Evolutionary conservation across 306 rosid species (phyloP).

Genomic region (Cicer judaicum): DNA sequence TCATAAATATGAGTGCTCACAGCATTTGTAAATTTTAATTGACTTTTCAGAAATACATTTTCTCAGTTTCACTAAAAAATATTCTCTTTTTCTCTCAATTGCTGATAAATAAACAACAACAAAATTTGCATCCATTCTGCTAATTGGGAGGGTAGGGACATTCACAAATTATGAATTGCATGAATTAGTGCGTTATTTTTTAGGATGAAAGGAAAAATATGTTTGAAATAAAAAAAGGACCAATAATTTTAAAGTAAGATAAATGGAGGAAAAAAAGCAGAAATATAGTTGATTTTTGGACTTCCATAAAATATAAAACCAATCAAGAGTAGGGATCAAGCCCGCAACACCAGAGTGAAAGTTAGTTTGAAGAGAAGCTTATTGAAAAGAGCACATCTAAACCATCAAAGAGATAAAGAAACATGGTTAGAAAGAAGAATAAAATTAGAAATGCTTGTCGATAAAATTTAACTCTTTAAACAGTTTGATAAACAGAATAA

Average conservation of each 20-base stretch:
- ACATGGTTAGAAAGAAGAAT: not conserved
- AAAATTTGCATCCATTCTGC: conserved; percentile 12
- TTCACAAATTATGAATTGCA: conserved; percentile 9
- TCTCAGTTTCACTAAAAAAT: not conserved
- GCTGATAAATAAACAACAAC: not conserved
- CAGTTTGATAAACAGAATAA: conserved; percentile 35
- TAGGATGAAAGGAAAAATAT: conserved; percentile 12
- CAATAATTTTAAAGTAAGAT: conserved; percentile 9
- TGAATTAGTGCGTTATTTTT: not conserved
- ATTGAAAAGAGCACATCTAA: conserved; percentile 4
- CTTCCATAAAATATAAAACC: not conserved
- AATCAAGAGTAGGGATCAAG: conserved; percentile 36
- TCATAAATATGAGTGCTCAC: not conserved
- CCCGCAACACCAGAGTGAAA: not conserved
- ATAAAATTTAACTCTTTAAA: conserved; percentile 30
- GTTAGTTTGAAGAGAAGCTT: conserved; percentile 19
- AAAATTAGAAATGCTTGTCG: conserved; percentile 9
- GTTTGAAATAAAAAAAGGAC: conserved; percentile 2
- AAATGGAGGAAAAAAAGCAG: not conserved
- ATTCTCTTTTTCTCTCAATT: no score
- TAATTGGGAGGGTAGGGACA: conserved; percentile 10
- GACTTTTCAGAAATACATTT: not conserved
- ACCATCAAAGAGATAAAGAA: conserved; percentile 23
- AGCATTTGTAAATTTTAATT: not conserved
- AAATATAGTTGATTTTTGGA: conserved; percentile 6